Evolutionary conservation across 768 basidiomycete genomes (phyloP).

Genomic region (Pholiota molesta): DNA sequence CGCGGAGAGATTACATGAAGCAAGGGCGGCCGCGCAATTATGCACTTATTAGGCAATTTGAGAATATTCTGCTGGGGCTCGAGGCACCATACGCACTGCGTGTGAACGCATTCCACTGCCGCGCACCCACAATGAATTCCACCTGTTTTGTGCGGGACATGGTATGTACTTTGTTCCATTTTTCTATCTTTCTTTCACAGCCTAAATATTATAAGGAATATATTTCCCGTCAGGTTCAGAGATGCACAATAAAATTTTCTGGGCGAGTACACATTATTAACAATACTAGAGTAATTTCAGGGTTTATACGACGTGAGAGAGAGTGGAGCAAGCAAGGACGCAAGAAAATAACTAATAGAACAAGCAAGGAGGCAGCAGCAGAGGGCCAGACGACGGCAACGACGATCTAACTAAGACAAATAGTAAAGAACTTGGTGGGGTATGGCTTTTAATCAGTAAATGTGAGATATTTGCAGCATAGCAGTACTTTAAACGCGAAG

Average conservation of each 20-base stretch:
- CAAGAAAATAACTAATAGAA: background rate
- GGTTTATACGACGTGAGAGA: constrained; percentile 17
- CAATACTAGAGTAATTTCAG: constrained; percentile 26
- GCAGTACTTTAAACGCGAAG: background rate
- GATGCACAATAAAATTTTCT: constrained; percentile 11
- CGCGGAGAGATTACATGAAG: background rate
- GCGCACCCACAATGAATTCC: background rate
- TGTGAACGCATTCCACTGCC: too few species aligned
- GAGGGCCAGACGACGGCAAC: background rate
- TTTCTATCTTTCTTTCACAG: background rate
- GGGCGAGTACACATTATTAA: constrained; percentile 24
- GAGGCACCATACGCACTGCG: background rate
- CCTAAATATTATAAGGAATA: background rate
- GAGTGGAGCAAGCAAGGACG: background rate
- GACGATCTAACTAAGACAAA: background rate
- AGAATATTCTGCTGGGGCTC: background rate
- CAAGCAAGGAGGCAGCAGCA: constrained; percentile 4
- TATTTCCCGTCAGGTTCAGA: background rate
- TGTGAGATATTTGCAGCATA: background rate
- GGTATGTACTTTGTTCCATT: background rate
- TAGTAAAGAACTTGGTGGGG: background rate
- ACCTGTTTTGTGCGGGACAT: background rate
- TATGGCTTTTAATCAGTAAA: background rate
- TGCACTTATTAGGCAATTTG: constrained; percentile 9
- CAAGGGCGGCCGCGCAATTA: constrained; percentile 4